Percentiles rank a stretch among this genome's conserved stretches.
Conservation (phyloP, 2,329 filamentous ascomycete genomes). For the Rasamsonia emersonii region DNA sequence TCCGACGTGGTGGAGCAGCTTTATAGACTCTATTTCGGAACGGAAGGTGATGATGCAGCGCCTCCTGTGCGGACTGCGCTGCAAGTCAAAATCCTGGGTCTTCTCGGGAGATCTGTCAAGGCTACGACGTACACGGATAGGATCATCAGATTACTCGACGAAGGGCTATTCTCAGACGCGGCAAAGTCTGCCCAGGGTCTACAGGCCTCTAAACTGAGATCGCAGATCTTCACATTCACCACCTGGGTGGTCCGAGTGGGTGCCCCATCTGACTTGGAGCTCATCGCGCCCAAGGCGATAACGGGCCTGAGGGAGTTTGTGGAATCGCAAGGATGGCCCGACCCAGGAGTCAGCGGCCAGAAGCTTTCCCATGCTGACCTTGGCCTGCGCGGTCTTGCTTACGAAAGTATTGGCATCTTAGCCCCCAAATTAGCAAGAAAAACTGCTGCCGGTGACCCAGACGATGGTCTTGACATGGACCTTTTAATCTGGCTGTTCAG, state of each 20-base stretch:
- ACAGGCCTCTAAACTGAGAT: slow-evolving; percentile 70
- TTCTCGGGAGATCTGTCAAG: slow-evolving; percentile 67
- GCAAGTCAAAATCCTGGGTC: slow-evolving; percentile 64
- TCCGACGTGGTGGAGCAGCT: slow-evolving; percentile 53
- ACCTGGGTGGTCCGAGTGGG: slow-evolving; percentile 78
- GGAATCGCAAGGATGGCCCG: slow-evolving; percentile 74
- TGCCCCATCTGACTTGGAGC: slow-evolving; percentile 49
- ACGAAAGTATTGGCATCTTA: slow-evolving; percentile 82
- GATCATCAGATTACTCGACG: slow-evolving; percentile 61
- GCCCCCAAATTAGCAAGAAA: slow-evolving; percentile 42
- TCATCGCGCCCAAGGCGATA: slow-evolving; percentile 62
- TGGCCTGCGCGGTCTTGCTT: slow-evolving; percentile 67
- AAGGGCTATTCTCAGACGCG: slow-evolving; percentile 47
- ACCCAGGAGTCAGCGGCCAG: slow-evolving; percentile 43
- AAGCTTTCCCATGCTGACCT: slow-evolving; percentile 53
- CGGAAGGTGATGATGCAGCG: slow-evolving; percentile 35
- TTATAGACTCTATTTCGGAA: slow-evolving; percentile 64
- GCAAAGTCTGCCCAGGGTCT: slow-evolving; percentile 48
- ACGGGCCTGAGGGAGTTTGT: slow-evolving; percentile 64
- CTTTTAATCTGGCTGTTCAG: slow-evolving; percentile 71
- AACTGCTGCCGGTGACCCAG: slow-evolving; percentile 12
- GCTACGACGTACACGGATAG: slow-evolving; percentile 62
- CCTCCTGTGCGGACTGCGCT: slow-evolving; percentile 56
- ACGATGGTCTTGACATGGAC: slow-evolving; percentile 39
- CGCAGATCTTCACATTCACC: slow-evolving; percentile 75